Evolutionary conservation across 140 eudicot genomes (phyloP).

Genomic region (Stevia rebaudiana): DNA sequence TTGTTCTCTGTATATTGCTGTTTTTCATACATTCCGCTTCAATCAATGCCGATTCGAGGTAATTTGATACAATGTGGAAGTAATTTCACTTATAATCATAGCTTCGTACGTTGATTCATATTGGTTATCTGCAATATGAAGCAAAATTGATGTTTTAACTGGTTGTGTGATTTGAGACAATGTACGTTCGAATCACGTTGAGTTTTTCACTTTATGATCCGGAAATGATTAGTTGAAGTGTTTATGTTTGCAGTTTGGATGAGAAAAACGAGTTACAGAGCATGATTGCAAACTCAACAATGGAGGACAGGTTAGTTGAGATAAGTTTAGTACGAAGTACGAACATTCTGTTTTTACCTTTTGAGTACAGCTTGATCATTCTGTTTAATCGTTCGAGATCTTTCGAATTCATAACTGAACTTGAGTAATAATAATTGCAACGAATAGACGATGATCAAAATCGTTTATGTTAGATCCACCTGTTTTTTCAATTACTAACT

Average conservation of each 20-base stretch:
- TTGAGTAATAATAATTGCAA: neutral
- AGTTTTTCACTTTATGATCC: neutral
- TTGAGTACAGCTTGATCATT: neutral
- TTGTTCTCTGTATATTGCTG: constrained; percentile 32
- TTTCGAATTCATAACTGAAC: constrained; percentile 2
- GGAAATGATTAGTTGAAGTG: constrained; percentile 13
- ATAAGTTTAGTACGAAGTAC: neutral
- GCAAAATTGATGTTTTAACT: neutral
- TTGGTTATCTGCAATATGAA: neutral
- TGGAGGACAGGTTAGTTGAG: constrained; percentile 54
- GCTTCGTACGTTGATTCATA: no score
- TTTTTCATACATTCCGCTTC: constrained; percentile 19
- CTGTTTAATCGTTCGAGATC: neutral
- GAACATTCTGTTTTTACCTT: constrained; percentile 9
- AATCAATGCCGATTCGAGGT: constrained; percentile 37
- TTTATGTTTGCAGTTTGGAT: constrained; percentile 34
- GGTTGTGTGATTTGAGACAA: neutral
- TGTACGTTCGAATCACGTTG: neutral
- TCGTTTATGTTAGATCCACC: constrained; percentile 17
- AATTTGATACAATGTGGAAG: constrained; percentile 7
- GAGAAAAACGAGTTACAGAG: constrained; percentile 39
- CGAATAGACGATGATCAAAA: constrained; percentile 8
- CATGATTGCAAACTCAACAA: constrained; percentile 48
- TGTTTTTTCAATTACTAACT: constrained; percentile 16
- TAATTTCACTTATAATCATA: neutral